These are phyloP conservation scores for Onygena corvina DNA, from an alignment of 2,329 filamentous ascomycete genomes.

Conservation along the genomic window DNA sequence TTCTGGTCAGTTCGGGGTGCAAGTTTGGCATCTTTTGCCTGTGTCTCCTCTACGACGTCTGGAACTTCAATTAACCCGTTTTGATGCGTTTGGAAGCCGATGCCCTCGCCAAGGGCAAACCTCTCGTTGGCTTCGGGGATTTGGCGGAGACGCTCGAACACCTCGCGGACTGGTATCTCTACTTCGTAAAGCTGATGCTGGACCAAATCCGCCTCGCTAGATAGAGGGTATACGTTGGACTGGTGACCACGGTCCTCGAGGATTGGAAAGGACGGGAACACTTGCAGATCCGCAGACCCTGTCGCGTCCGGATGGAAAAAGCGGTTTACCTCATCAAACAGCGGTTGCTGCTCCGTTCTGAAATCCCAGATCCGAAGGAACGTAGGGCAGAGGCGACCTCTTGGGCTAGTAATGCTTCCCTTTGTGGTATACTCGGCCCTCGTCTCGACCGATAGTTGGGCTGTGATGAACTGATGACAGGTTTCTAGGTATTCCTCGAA, in stretches of 20 bases:
- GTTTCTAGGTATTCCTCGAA: conserved; percentile 5
- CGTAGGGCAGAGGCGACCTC: conserved; percentile 2
- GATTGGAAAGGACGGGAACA: background rate
- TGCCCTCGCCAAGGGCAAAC: background rate
- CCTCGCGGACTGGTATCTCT: background rate
- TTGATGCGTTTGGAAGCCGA: conserved; percentile 1
- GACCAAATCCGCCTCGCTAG: conserved; percentile 3
- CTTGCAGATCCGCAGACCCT: background rate
- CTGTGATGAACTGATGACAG: background rate
- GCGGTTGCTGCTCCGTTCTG: background rate
- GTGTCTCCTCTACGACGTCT: background rate
- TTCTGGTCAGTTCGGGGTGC: background rate
- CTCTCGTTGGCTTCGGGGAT: background rate
- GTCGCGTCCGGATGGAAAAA: background rate
- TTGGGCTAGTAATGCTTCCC: background rate
- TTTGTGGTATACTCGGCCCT: background rate
- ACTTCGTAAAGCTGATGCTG: background rate
- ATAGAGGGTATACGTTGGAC: background rate
- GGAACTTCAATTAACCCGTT: background rate
- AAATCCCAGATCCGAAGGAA: background rate
- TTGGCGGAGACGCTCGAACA: background rate
- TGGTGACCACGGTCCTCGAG: background rate
- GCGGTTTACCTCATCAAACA: background rate
- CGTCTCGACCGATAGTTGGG: background rate
- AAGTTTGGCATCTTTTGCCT: no score